phyloP scores from a whole-genome alignment of 169 alveolate species.

The Plasmodium knowlesi region DNA sequence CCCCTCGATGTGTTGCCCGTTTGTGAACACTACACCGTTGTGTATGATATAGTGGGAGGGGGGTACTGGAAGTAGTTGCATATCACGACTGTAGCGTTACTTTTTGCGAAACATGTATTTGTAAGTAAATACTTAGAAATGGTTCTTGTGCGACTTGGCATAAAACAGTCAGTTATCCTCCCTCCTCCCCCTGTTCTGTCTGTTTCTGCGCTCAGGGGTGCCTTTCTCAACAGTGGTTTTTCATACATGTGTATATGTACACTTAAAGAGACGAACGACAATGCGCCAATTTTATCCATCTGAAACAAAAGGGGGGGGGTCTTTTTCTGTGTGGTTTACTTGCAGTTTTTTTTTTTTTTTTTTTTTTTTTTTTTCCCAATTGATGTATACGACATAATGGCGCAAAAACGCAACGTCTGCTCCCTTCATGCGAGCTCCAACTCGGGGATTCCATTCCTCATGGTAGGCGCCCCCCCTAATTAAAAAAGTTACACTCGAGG shows the following conservation, averaged over 20 bases:
- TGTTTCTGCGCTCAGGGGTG: not conserved
- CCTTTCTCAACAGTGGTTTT: not conserved
- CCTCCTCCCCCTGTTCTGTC: not conserved
- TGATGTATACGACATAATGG: not conserved
- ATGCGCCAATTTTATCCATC: not conserved
- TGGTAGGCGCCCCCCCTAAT: not conserved
- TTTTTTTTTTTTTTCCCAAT: too few relatives aligned
- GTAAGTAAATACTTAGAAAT: not conserved
- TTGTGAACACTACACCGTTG: not conserved
- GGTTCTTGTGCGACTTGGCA: not conserved
- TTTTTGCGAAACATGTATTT: not conserved
- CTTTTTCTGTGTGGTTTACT: not conserved
- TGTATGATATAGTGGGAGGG: not conserved
- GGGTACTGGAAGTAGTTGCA: not conserved
- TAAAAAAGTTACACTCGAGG: not conserved
- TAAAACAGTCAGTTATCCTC: not conserved
- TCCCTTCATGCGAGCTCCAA: not conserved
- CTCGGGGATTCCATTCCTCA: not conserved
- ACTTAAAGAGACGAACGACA: not conserved
- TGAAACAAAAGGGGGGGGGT: too few relatives aligned
- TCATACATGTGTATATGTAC: not conserved
- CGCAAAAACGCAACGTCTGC: not conserved
- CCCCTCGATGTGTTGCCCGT: not conserved
- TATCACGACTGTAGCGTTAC: not conserved
- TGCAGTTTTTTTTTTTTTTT: not conserved